These are phyloP conservation scores for Ceratobasidium sp. DNA, from an alignment of 1,284 basidiomycete species.

Conservation along the genomic window DNA sequence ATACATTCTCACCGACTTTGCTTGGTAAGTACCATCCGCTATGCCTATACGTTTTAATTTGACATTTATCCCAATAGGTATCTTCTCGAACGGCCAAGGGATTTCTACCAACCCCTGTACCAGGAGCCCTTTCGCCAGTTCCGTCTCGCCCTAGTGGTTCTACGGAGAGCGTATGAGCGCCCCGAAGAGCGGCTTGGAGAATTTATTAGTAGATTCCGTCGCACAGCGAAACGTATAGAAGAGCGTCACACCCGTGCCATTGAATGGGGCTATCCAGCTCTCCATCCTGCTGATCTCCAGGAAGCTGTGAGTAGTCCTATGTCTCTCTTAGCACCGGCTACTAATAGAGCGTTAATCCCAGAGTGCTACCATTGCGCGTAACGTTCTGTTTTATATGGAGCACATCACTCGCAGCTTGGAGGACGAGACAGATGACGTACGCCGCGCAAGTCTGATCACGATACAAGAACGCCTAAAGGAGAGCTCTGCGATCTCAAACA, in stretches of 20 bases:
- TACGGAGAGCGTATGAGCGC: slow-evolving; percentile 1
- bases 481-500: not conserved
- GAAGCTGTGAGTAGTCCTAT: not conserved
- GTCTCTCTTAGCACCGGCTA: no score
- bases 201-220: slow-evolving; percentile 17
- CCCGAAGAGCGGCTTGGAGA: slow-evolving; percentile 7
- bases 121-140: slow-evolving; percentile 24
- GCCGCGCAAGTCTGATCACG: not conserved
- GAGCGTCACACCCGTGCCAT: slow-evolving; percentile 4
- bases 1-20: slow-evolving; percentile 20
- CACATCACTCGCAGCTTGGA: not conserved
- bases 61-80: slow-evolving; percentile 3
- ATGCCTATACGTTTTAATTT: not conserved
- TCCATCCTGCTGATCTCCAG: slow-evolving; percentile 18
- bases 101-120: not conserved
- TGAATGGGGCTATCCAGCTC: slow-evolving; percentile 15
- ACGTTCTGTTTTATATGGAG: slow-evolving; percentile 1
- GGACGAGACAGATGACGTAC: not conserved
- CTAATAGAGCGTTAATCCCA: not conserved
- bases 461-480: not conserved
- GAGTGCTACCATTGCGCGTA: not conserved
- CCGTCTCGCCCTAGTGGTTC: slow-evolving; percentile 4
- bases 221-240: not conserved
- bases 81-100: slow-evolving; percentile 2
- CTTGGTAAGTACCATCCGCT: not conserved